Evolutionary conservation across 2,329 filamentous ascomycete genomes (phyloP).

Genomic region (Aureobasidium sp.): DNA sequence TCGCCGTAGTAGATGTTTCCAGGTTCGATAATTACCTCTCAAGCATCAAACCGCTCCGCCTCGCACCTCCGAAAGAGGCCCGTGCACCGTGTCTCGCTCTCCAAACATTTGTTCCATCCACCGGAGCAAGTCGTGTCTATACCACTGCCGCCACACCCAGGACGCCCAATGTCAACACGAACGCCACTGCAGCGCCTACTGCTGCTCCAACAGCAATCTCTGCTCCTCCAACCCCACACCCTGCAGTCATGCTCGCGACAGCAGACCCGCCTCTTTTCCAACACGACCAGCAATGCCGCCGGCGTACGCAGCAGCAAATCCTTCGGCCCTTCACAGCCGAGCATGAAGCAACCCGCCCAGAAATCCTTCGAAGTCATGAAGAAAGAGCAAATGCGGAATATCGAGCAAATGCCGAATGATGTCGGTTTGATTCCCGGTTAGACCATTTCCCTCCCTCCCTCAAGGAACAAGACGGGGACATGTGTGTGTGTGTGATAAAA

Average conservation of each 20-base stretch:
- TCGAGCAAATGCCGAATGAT: conserved; percentile 32
- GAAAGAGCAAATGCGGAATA: conserved; percentile 27
- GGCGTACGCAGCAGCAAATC: background rate
- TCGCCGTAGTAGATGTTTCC: no score
- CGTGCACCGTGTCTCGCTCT: background rate
- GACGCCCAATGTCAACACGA: background rate
- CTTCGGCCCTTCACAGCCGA: conserved; percentile 14
- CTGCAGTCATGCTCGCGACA: background rate
- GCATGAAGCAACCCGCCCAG: conserved; percentile 29
- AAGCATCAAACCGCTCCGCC: no score
- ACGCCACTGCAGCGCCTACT: conserved; percentile 7
- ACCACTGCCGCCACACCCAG: background rate
- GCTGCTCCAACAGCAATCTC: background rate
- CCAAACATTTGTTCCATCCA: conserved; percentile 2
- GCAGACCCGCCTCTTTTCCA: background rate
- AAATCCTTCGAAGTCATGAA: conserved; percentile 35
- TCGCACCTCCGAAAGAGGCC: conserved; percentile 1
- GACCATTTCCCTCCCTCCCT: conserved; percentile 32
- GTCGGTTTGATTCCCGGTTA: conserved; percentile 40
- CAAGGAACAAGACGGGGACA: no score
- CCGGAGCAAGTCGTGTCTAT: background rate
- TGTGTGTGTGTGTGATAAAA: background rate
- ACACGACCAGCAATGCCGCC: background rate
- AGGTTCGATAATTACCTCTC: no score
- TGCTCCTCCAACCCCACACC: background rate